Percentiles rank a stretch among this genome's conserved stretches.
Conservation (phyloP, 495 filamentous ascomycete genomes). For the Cercophora sp. region DNA sequence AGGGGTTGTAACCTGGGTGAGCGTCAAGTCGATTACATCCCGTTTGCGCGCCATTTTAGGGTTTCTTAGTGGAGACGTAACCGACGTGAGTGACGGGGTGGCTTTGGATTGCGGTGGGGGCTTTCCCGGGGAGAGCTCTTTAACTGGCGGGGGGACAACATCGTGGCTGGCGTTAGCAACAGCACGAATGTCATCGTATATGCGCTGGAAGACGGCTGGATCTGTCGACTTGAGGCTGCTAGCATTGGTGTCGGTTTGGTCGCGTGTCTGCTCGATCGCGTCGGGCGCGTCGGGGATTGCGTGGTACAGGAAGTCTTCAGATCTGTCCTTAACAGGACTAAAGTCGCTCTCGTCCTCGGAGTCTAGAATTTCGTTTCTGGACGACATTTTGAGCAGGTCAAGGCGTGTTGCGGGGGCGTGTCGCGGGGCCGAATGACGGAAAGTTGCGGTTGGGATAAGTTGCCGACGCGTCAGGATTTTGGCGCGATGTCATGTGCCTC, state of each 20-base stretch:
- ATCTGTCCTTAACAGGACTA: slow-evolving; percentile 7
- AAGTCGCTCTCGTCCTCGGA: slow-evolving; percentile 31
- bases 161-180: background rate
- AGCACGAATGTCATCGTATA: slow-evolving; percentile 25
- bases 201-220: slow-evolving; percentile 25
- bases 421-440: background rate
- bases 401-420: background rate
- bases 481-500: too few species aligned
- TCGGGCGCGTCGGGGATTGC: background rate
- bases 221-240: slow-evolving; percentile 24
- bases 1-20: slow-evolving; percentile 22
- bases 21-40: slow-evolving; percentile 20
- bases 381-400: slow-evolving; percentile 12
- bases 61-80: slow-evolving; percentile 11
- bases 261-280: slow-evolving; percentile 2
- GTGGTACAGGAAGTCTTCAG: background rate
- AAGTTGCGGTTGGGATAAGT: too few species aligned
- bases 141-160: background rate
- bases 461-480: too few species aligned
- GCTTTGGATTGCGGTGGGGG: slow-evolving; percentile 3
- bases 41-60: background rate
- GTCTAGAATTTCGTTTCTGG: slow-evolving; percentile 25
- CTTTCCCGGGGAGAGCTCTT: background rate
- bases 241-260: slow-evolving; percentile 1
- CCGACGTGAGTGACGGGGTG: slow-evolving; percentile 13